A percentile compares a stretch with the other conserved stretches of the same genome.
Evolutionary conservation across 352 stramenopile species (phyloP).

Genomic region (Chloridella minuta): DNA sequence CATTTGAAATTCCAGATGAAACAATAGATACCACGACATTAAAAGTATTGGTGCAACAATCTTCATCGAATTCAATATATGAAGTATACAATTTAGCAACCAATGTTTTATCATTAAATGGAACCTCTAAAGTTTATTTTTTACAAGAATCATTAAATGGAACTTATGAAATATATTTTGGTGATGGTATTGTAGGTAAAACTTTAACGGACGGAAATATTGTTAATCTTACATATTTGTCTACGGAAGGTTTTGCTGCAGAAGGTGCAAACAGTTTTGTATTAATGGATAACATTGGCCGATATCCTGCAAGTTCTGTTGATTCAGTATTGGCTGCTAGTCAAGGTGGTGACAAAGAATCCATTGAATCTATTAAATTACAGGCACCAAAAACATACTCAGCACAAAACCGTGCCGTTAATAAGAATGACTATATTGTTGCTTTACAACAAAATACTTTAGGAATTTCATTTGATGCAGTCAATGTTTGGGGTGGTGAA

Average conservation of each 20-base stretch:
- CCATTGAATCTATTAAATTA: background rate
- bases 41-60: background rate
- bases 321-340: background rate
- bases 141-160: background rate
- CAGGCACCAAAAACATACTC: background rate
- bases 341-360: background rate
- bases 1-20: background rate
- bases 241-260: background rate
- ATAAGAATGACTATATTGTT: background rate
- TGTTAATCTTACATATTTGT: background rate
- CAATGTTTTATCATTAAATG: background rate
- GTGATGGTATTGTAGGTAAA: background rate
- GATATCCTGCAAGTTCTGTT: background rate
- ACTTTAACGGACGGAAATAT: background rate
- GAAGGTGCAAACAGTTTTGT: background rate
- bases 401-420: background rate
- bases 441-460: background rate
- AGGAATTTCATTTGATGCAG: background rate
- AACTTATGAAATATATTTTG: background rate
- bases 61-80: background rate
- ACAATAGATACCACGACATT: background rate
- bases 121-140: background rate
- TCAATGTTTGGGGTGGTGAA: background rate
- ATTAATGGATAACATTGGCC: background rate
- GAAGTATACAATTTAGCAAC: background rate